Evolutionary conservation across 257 asterid species (phyloP), one percentile per base, ranked within the genome.

Genomic region (Petrea volubilis): DNA sequence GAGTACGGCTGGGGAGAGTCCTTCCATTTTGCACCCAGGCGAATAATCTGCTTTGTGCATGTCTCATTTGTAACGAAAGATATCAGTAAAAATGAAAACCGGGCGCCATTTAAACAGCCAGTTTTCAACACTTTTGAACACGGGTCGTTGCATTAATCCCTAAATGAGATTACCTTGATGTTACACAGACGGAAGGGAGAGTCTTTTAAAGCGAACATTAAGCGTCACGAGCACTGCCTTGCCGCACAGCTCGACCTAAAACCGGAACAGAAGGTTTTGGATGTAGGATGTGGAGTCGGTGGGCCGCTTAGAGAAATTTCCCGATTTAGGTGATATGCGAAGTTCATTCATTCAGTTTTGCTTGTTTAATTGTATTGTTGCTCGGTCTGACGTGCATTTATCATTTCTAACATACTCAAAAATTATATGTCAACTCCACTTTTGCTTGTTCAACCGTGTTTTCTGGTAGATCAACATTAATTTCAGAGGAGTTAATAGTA

Each of bases 1-100:
- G 99, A 94, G 81, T 94, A 94, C 72, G 99, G 99, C 60, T 91
- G 99, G 99, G 99, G 99, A 74, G 96, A 94, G 77, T 94, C 97
- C 51, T 94, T 94, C 86, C 99, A 94, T 78, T 94, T 94, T 77
- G 99, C 99, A 9, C 97, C 95, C 77, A 89, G 99, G 99, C 87
- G 53, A 74, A 24, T 43, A 11, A 9, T 31, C 40, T 67, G 27
- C 31, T 17, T 51, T 53, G n/a, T n/a, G n/a, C n/a, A n/a, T n/a
- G n/a, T n/a, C n/a, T n/a, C n/a, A n/a, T n/a, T n/a, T n/a, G n/a
- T n/a, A n/a, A n/a, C n/a, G n/a, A n/a, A n/a, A n/a, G n/a, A n/a
- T n/a, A n/a, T n/a, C n/a, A n/a, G n/a, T n/a, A n/a, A n/a, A n/a
- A n/a, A n/a, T n/a, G n/a, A n/a, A n/a, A n/a, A n/a, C n/a, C n/a